Conservation (phyloP, 2,329 filamentous ascomycete species). For the Colletotrichum viniferum region DNA sequence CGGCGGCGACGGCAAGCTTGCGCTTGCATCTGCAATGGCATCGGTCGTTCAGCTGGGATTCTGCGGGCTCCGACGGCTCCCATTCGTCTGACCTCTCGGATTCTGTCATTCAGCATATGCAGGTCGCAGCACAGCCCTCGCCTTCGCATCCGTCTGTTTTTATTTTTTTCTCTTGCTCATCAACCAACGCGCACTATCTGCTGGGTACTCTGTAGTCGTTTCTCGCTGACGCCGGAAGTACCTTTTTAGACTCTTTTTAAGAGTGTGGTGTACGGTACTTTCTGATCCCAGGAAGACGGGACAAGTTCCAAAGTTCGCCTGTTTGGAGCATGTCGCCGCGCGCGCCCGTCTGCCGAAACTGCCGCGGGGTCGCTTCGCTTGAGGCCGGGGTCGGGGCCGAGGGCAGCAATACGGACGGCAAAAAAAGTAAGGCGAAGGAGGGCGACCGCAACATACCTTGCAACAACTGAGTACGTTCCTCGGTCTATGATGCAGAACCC, state of each 20-base stretch:
- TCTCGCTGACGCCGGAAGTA: not conserved
- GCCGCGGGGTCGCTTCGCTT: not conserved
- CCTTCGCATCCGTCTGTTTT: conserved; percentile 7
- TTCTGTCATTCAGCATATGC: conserved; percentile 37
- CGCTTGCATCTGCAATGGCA: not conserved
- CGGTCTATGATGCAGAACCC: not conserved
- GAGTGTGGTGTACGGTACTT: not conserved
- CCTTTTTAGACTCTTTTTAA: not conserved
- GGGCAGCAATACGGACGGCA: not conserved
- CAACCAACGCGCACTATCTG: not conserved
- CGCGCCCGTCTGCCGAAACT: not conserved
- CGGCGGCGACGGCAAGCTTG: not conserved
- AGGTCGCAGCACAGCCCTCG: conserved; percentile 38
- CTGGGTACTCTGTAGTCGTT: not conserved
- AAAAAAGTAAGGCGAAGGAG: not conserved
- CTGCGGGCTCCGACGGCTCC: conserved; percentile 27
- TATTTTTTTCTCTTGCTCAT: not conserved
- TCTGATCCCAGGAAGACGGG: not conserved
- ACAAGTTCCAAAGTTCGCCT: not conserved
- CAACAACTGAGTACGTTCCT: not conserved
- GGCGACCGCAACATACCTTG: not conserved
- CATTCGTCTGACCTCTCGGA: conserved; percentile 31
- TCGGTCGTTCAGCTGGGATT: not conserved
- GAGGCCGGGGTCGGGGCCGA: not conserved
- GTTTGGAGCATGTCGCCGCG: not conserved